Evolutionary conservation across 768 basidiomycete genomes (phyloP), one percentile per base, ranked within the genome.

Genomic region (Leccinellum luteum): DNA sequence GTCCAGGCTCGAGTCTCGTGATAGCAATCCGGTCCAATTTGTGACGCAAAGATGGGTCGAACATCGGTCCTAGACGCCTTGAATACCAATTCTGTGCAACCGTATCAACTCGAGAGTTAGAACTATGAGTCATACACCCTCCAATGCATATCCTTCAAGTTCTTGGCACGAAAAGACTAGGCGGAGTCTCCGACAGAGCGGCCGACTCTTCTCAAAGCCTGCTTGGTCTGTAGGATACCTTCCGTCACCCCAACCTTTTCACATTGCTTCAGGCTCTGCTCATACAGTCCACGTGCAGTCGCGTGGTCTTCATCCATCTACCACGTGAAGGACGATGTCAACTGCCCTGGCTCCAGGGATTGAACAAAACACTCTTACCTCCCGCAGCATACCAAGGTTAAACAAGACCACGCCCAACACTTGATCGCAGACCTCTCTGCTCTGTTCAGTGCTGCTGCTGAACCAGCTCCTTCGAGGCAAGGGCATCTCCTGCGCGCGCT

Each of bases 381-480:
- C 81, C 10, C 80, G 75, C 53, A 87, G 61, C 48, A 80, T 77
- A 21, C 81, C 86, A 43, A 86, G 69, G 58, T 89, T 88, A 61
- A 81, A 87, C n/a, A 86, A 66, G 38, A 81, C 75, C 3, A 81
- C 82, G 3, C 81, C 82, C 51, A 82, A 77, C 0, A 80, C 81
- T 41, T 79, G 73, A 52, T 86, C 83, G 59, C 86, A 89, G 0
- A 74, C 70, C 8, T 74, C 69, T 58, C 62, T 55, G 66, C 63
- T 51, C 44, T 66, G 57, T 65, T 74, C 60, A 67, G 66, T 52
- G 30, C 45, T 19, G 6, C 56, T 56, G 8, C 48, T 49, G 30
- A 70, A 62, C 68, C 68, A 70, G 6, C 62, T 55, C 34, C 25
- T 57, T 19, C 43, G 59, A 58, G 61, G 60, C 52, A 57, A 44